A percentile compares a stretch with the other conserved stretches of the same genome.
These are phyloP conservation scores for Prillingera fragicola DNA, from an alignment of 1,284 basidiomycete species.

Conservation along the genomic window DNA sequence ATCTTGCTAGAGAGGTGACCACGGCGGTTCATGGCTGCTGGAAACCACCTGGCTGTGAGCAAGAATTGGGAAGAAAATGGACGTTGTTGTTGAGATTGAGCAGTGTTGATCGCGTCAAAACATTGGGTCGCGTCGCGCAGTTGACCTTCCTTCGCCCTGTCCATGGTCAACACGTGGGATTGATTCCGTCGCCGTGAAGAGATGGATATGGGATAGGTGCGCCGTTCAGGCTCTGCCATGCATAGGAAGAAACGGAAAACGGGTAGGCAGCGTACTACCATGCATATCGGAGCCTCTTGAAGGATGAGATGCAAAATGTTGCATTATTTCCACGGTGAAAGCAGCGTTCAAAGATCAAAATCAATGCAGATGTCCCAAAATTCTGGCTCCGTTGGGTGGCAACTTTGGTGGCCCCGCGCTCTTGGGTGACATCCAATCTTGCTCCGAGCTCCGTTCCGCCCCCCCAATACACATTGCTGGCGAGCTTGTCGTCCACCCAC, in stretches of 20 bases:
- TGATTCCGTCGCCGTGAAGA: too few species aligned
- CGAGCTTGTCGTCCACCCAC: too few species aligned
- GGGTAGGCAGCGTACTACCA: not conserved
- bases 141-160: too few species aligned
- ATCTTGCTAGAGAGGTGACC: conserved; percentile 42
- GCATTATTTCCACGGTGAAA: conserved; percentile 9
- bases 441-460: too few species aligned
- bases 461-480: too few species aligned
- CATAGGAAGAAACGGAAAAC: conserved; percentile 12
- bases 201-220: conserved; percentile 25
- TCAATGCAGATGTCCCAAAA: too few species aligned
- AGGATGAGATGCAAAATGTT: conserved; percentile 3
- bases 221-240: conserved; percentile 10
- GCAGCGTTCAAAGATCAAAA: not conserved
- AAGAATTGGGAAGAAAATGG: not conserved
- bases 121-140: too few species aligned
- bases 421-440: not conserved
- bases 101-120: not conserved
- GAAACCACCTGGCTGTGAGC: not conserved
- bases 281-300: not conserved
- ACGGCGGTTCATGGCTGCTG: conserved; percentile 30
- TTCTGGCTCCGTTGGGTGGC: not conserved
- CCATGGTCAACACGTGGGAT: too few species aligned
- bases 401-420: not conserved
- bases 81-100: not conserved